Evolutionary conservation across 768 basidiomycete species (phyloP).

Genomic region (Lactarius hengduanensis): DNA sequence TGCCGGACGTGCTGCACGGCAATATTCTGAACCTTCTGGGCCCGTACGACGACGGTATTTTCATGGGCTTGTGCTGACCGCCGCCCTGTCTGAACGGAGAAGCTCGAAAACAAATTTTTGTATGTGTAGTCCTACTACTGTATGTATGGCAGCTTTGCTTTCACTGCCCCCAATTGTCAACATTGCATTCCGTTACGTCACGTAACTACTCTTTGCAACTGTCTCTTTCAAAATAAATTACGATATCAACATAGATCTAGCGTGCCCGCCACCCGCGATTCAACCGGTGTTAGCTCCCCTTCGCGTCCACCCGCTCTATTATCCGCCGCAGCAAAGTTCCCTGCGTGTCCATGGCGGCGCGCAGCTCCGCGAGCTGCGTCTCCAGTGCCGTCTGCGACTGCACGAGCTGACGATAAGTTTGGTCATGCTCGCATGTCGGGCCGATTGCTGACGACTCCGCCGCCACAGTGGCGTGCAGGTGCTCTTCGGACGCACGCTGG

Average conservation of each 20-base stretch:
- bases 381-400: constrained; percentile 67
- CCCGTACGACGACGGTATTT: constrained; percentile 21
- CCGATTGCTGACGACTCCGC: neutral
- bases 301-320: constrained; percentile 24
- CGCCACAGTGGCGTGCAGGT: neutral
- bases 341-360: constrained; percentile 55
- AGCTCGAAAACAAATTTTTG: too few species aligned
- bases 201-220: neutral
- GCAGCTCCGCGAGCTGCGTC: constrained; percentile 60
- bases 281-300: constrained; percentile 13
- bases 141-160: neutral
- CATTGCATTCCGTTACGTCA: neutral
- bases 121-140: neutral
- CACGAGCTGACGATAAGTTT: constrained; percentile 59
- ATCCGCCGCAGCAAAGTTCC: constrained; percentile 47
- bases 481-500: neutral
- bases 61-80: constrained; percentile 17
- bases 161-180: neutral
- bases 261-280: neutral
- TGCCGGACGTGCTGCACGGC: neutral
- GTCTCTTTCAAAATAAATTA: neutral
- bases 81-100: too few species aligned
- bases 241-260: constrained; percentile 2
- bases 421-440: constrained; percentile 37
- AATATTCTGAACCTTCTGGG: constrained; percentile 15